These are phyloP conservation scores for Candida sithepensis DNA, from an alignment of 805 yeast genomes.

Conservation along the genomic window DNA sequence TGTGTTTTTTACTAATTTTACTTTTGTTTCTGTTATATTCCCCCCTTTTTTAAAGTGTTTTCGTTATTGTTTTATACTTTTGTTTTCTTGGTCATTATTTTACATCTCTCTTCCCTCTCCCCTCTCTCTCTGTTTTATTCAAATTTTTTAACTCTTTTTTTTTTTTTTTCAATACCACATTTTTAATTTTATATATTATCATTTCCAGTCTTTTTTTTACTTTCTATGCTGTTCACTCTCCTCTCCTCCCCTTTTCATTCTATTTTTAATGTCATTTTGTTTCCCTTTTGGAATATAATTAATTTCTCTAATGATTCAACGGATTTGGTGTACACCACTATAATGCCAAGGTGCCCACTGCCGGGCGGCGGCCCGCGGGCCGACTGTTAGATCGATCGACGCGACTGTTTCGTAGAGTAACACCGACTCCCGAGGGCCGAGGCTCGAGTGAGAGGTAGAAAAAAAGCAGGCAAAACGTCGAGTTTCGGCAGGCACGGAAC, in stretches of 20 bases:
- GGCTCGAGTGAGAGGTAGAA: too few species aligned
- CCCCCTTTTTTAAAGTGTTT: conserved; percentile 1
- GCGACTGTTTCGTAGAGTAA: too few species aligned
- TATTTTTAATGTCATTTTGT: not conserved
- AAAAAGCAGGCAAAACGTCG: too few species aligned
- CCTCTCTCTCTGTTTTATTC: conserved; percentile 1
- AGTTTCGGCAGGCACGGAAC: too few species aligned
- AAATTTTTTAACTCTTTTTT: too few species aligned
- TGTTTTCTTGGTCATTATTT: not conserved
- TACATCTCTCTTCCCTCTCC: conserved; percentile 5
- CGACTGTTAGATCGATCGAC: not conserved
- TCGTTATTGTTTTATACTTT: not conserved
- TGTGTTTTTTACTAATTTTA: conserved; percentile 1
- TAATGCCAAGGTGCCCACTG: too few species aligned
- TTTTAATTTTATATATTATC: conserved; percentile 14
- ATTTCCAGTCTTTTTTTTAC: conserved; percentile 6
- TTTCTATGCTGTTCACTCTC: not conserved
- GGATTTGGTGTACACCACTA: not conserved
- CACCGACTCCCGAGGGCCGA: too few species aligned
- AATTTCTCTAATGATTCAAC: not conserved
- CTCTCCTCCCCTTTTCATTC: not conserved
- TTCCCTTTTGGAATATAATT: not conserved
- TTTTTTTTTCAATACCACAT: conserved; percentile 2
- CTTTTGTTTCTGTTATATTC: not conserved
- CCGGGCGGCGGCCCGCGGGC: not conserved